These are phyloP conservation scores for Picochlorum costavermella DNA, from an alignment of 139 green algal species.

Conservation along the genomic window DNA sequence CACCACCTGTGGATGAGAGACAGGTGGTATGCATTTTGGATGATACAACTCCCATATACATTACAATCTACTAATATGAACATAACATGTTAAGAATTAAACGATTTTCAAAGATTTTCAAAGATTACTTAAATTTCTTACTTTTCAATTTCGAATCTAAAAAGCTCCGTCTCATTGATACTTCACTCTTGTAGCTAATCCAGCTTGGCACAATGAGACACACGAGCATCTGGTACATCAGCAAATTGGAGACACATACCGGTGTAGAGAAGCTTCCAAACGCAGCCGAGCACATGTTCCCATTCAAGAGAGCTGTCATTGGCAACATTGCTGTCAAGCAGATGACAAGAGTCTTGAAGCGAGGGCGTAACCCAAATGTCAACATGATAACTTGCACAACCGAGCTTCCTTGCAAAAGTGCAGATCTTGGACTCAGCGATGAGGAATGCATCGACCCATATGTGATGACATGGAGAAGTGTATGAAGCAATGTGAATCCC, in stretches of 20 bases:
- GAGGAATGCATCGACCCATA: slow-evolving; percentile 4
- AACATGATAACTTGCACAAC: slow-evolving; percentile 27
- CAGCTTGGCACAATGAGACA: slow-evolving; percentile 22
- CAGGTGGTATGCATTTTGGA: no score
- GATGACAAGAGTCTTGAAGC: slow-evolving; percentile 8
- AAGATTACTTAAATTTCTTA: background rate
- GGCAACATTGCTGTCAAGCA: slow-evolving; percentile 6
- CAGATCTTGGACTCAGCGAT: slow-evolving; percentile 10
- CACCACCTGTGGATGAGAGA: no score
- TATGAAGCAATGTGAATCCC: slow-evolving; percentile 12
- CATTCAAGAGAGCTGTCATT: slow-evolving; percentile 9
- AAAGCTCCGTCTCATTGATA: no score
- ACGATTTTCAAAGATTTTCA: no score
- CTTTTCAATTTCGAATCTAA: no score
- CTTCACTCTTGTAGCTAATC: slow-evolving; percentile 18
- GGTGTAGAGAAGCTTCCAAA: slow-evolving; percentile 3
- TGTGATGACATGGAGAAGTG: slow-evolving; percentile 9
- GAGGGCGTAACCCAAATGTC: slow-evolving; percentile 18
- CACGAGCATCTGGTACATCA: slow-evolving; percentile 13
- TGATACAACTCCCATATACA: no score
- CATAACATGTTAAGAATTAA: no score
- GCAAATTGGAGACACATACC: slow-evolving; percentile 7
- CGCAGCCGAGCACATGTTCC: slow-evolving; percentile 14
- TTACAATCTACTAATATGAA: no score
- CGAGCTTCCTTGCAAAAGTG: slow-evolving; percentile 19